Evolutionary conservation across 2,329 filamentous ascomycete genomes (phyloP), one percentile per base, ranked within the genome.

Genomic region (Colletotrichum gigasporum): DNA sequence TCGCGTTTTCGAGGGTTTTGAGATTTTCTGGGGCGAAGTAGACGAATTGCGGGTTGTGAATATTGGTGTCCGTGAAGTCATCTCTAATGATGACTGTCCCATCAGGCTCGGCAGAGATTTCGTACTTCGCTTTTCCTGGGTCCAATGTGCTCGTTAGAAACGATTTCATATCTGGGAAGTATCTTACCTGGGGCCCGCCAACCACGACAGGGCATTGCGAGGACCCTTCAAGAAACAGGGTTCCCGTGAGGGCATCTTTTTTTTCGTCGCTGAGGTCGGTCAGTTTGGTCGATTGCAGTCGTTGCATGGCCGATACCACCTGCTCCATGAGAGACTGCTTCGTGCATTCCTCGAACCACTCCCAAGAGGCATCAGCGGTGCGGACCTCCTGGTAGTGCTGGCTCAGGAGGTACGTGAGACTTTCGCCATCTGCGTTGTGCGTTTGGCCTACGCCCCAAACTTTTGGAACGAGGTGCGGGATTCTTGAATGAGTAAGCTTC

Each of bases 401-500:
- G n/a, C 41, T 44, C 5, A 65, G 42, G 18, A 65, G 8, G 35
- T 61, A 65, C 1, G 30, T 47, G 28, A 42, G n/a, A 18, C 18
- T 24, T n/a, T 1, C 7, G 2, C 62, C 62, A 6, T 24, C 24
- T 6, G 22, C 10, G 2, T 26, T 50, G 7, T 16, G 7, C 20
- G 42, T 65, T 2, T 39, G 20, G 8, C 62, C 62, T 14, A 30
- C 26, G 12, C 48, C 56, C 56, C 56, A 65, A 0, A 65, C 35
- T 11, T 65, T 55, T 12, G 62, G 56, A 4, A 65, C 48, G 7
- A 53, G 8, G 2, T 35, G 11, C 1, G 56, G 62, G 5, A 54
- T 12, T 26, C 28, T 26, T 3, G n/a, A 22, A 14, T 54, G 48
- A 9, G 62, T 56, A 3, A 65, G 34, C 10, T 14, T 50, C 18